phyloP scores from a whole-genome alignment of 2,329 filamentous ascomycete genomes.

The Fusarium chuoi region DNA sequence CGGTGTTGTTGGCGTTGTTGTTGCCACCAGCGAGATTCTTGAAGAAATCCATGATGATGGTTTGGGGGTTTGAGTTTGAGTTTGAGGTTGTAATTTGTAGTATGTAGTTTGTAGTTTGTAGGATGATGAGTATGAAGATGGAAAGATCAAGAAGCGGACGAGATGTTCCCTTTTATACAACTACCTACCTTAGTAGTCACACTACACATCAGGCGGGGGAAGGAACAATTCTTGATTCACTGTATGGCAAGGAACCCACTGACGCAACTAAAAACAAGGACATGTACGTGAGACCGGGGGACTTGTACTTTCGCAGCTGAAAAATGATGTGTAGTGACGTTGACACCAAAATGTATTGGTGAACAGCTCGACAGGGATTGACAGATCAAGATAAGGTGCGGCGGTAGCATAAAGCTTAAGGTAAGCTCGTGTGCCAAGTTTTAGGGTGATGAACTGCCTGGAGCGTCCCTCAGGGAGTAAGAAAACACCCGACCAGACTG shows the following conservation, averaged over 20 bases:
- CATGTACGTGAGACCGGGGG: not conserved
- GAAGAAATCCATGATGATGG: constrained; percentile 63
- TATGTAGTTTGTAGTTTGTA: not conserved
- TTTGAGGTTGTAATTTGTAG: not conserved
- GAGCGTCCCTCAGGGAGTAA: not conserved
- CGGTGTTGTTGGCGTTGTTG: constrained; percentile 36
- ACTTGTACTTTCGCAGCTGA: constrained; percentile 20
- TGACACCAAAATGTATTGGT: constrained; percentile 18
- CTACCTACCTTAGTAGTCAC: too few species aligned
- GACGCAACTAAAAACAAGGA: constrained; percentile 33
- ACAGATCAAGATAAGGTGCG: constrained; percentile 31
- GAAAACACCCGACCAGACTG: too few species aligned
- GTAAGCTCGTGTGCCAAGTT: constrained; percentile 25
- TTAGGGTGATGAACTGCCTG: not conserved
- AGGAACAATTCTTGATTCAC: constrained; percentile 23
- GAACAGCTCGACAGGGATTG: not conserved
- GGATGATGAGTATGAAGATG: not conserved
- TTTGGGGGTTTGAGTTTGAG: too few species aligned
- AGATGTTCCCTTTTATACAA: constrained; percentile 17
- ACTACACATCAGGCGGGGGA: not conserved
- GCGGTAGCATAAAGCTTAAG: not conserved
- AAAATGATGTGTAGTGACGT: constrained; percentile 37
- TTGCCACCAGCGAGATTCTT: constrained; percentile 60
- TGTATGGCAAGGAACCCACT: constrained; percentile 15
- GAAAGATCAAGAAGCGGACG: not conserved